These are phyloP conservation scores for Barnettozyma sucrosica DNA, from an alignment of 805 yeast genomes.

Conservation along the genomic window DNA sequence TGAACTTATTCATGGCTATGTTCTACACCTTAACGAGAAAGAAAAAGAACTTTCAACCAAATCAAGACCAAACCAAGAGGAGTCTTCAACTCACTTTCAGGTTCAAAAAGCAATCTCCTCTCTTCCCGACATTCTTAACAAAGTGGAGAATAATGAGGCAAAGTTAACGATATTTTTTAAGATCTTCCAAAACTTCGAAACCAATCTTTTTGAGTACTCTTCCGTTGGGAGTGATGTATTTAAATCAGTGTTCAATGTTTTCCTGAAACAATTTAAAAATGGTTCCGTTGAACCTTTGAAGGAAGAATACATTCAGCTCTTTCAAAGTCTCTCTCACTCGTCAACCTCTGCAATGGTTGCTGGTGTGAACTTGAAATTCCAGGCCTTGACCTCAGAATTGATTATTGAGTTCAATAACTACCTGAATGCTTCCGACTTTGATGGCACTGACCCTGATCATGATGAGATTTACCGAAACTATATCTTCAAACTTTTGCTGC, in stretches of 20 bases:
- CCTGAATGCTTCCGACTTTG: conserved; percentile 11
- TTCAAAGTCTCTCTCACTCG: conserved; percentile 5
- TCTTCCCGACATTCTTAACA: conserved; percentile 12
- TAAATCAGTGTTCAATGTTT: conserved; percentile 7
- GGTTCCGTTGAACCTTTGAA: conserved; percentile 12
- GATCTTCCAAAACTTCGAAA: conserved; percentile 15
- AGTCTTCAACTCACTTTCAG: conserved; percentile 9
- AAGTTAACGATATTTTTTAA: conserved; percentile 15
- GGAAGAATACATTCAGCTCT: conserved; percentile 10
- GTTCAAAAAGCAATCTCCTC: conserved; percentile 12
- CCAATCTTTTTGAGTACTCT: conserved; percentile 19
- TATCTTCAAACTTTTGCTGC: conserved; percentile 14
- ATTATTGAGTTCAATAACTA: conserved; percentile 13
- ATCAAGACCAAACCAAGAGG: conserved; percentile 10
- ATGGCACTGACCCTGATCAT: conserved; percentile 7
- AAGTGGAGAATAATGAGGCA: conserved; percentile 10
- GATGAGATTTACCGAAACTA: conserved; percentile 17
- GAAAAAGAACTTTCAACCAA: conserved; percentile 5
- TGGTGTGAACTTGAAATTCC: conserved; percentile 10
- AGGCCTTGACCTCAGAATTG: conserved; percentile 13
- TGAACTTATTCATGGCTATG: conserved; percentile 37
- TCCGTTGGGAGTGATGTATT: conserved; percentile 13
- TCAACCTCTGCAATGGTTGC: conserved; percentile 5
- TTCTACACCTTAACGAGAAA: conserved; percentile 9
- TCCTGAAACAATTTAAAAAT: conserved; percentile 19